Evolutionary conservation across 768 basidiomycete genomes (phyloP).

Genomic region (Lentinula sp.): DNA sequence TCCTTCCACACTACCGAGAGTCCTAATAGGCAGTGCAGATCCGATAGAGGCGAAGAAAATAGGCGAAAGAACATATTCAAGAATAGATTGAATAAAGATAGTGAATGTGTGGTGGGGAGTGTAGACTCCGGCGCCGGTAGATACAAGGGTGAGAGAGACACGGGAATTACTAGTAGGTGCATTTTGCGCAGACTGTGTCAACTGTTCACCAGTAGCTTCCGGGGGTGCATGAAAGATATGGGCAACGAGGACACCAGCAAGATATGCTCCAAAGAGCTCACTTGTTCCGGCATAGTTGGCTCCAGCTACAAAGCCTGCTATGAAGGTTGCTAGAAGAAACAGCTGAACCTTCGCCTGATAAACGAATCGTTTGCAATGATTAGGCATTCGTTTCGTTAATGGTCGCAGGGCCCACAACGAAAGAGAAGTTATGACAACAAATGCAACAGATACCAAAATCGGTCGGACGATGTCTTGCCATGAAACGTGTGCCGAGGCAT

Average conservation of each 20-base stretch:
- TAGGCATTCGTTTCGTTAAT: not conserved
- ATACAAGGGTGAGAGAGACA: not conserved
- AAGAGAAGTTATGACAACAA: slow-evolving; percentile 34
- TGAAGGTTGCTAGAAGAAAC: slow-evolving; percentile 27
- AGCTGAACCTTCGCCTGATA: slow-evolving; percentile 18
- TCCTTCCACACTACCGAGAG: slow-evolving; percentile 31
- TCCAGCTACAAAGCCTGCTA: slow-evolving; percentile 41
- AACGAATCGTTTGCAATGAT: slow-evolving; percentile 2
- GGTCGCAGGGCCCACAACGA: slow-evolving; percentile 17
- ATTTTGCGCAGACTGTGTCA: not conserved
- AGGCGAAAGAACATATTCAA: slow-evolving; percentile 43
- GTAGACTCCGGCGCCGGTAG: not conserved
- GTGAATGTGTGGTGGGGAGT: slow-evolving; percentile 23
- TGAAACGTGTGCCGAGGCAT: slow-evolving; percentile 12
- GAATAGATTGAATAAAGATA: slow-evolving; percentile 27
- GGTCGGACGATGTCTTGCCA: slow-evolving; percentile 43
- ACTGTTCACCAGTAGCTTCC: not conserved
- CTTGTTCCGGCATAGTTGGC: slow-evolving; percentile 52
- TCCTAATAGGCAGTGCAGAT: slow-evolving; percentile 41
- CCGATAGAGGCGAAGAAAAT: slow-evolving; percentile 68
- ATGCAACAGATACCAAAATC: slow-evolving; percentile 47
- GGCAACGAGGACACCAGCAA: slow-evolving; percentile 45
- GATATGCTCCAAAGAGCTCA: slow-evolving; percentile 56
- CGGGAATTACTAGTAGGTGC: not conserved
- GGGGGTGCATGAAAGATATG: slow-evolving; percentile 20